These are phyloP conservation scores for Prunus salicina DNA, from an alignment of 306 rosid species.

Conservation along the genomic window DNA sequence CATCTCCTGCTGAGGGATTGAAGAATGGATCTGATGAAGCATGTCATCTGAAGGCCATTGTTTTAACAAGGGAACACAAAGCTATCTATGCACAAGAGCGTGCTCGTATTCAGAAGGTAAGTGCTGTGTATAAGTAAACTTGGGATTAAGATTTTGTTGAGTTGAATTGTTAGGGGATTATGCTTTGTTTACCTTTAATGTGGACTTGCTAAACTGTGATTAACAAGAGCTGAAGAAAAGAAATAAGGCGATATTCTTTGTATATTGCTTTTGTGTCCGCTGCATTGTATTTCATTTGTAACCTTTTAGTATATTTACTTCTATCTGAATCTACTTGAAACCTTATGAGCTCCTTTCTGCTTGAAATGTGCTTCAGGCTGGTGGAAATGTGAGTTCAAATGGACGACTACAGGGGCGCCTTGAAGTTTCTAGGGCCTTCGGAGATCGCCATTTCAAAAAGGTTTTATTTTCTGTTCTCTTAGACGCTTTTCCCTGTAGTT, in stretches of 20 bases:
- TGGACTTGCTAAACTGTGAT: neutral
- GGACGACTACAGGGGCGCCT: constrained; percentile 88
- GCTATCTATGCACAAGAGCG: constrained; percentile 88
- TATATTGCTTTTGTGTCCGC: neutral
- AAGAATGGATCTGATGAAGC: constrained; percentile 41
- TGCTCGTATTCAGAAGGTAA: constrained; percentile 83
- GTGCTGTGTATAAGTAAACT: constrained; percentile 19
- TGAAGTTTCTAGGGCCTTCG: constrained; percentile 87
- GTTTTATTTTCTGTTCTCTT: constrained; percentile 29
- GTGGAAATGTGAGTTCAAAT: constrained; percentile 79
- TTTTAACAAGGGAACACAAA: constrained; percentile 87
- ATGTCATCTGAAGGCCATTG: constrained; percentile 66
- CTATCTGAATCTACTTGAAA: neutral
- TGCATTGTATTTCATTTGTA: neutral
- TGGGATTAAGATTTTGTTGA: neutral
- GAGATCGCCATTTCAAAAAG: constrained; percentile 92
- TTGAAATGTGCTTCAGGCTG: constrained; percentile 54
- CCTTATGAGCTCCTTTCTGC: neutral
- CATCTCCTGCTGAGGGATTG: constrained; percentile 42
- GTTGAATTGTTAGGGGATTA: neutral
- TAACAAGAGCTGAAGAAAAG: neutral
- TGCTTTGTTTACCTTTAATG: neutral
- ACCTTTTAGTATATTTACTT: neutral
- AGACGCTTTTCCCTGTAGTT: neutral
- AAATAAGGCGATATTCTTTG: neutral